Percentiles rank a stretch among this genome's conserved stretches.
phyloP scores from a whole-genome alignment of 2,329 filamentous ascomycete genomes.

The Nothopassalora personata region DNA sequence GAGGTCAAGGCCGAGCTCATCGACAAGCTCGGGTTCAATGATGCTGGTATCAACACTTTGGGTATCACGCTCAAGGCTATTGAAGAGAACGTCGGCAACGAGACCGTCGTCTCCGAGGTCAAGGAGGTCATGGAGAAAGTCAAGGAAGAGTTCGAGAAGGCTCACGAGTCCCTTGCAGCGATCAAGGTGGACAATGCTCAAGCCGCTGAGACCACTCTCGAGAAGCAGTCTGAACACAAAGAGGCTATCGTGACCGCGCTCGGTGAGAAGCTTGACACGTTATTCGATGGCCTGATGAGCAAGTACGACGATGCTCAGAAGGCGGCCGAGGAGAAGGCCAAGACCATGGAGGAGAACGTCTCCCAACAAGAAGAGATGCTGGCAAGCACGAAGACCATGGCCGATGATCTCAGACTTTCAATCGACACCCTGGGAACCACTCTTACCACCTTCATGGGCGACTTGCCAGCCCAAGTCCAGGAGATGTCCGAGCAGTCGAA shows the following conservation, averaged over 20 bases:
- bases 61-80: conserved; percentile 61
- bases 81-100: conserved; percentile 57
- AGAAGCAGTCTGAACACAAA: conserved; percentile 57
- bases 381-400: conserved; percentile 67
- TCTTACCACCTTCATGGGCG: conserved; percentile 42
- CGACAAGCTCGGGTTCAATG: conserved; percentile 69
- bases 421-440: conserved; percentile 75
- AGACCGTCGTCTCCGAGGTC: conserved; percentile 42
- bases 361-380: conserved; percentile 68
- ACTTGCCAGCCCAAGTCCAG: conserved; percentile 61
- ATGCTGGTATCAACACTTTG: conserved; percentile 55
- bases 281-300: conserved; percentile 71
- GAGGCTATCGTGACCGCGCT: conserved; percentile 51
- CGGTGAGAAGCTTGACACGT: conserved; percentile 62
- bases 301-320: conserved; percentile 86
- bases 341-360: conserved; percentile 67
- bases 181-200: conserved; percentile 73
- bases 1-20: conserved; percentile 74
- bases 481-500: conserved; percentile 84
- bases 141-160: conserved; percentile 81
- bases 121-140: conserved; percentile 65
- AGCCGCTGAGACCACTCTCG: conserved; percentile 49
- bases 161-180: conserved; percentile 71
- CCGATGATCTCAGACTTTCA: conserved; percentile 80
- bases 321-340: conserved; percentile 66